Conservation (phyloP, 2,329 filamentous ascomycete species). For the Alternaria panax region DNA sequence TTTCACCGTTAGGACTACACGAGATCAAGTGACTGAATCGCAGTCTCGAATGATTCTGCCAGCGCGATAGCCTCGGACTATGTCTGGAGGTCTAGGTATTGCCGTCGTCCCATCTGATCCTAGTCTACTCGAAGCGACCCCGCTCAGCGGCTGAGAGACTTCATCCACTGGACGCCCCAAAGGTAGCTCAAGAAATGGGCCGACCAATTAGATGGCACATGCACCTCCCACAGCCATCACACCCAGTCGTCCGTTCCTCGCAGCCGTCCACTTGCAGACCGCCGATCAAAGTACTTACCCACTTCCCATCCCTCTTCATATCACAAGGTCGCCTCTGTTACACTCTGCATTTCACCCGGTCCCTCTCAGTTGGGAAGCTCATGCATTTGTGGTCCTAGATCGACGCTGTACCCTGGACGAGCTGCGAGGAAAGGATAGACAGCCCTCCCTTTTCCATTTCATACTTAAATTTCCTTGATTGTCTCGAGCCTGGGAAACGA, state of each 20-base stretch:
- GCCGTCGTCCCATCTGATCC: slow-evolving; percentile 4
- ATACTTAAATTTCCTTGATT: slow-evolving; percentile 10
- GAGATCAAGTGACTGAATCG: no score
- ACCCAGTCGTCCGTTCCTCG: slow-evolving; percentile 25
- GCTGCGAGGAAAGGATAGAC: slow-evolving; percentile 16
- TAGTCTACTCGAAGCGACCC: slow-evolving; percentile 32
- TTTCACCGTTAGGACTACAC: no score
- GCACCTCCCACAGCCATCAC: slow-evolving; percentile 31
- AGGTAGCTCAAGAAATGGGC: slow-evolving; percentile 32
- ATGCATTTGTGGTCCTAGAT: slow-evolving; percentile 21
- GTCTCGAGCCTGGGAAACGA: slow-evolving; percentile 21
- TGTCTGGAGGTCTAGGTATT: slow-evolving; percentile 12
- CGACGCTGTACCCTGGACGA: slow-evolving; percentile 17
- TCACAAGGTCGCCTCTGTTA: slow-evolving; percentile 39
- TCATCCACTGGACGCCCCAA: slow-evolving; percentile 42
- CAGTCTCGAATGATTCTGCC: background rate
- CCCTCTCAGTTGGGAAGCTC: slow-evolving; percentile 30
- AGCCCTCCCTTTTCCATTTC: slow-evolving; percentile 13
- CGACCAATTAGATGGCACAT: slow-evolving; percentile 40
- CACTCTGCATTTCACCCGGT: slow-evolving; percentile 32
- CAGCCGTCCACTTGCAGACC: slow-evolving; percentile 38
- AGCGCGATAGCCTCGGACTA: slow-evolving; percentile 1
- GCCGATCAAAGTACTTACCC: slow-evolving; percentile 30
- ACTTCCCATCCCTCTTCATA: slow-evolving; percentile 30
- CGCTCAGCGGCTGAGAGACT: slow-evolving; percentile 43